These are phyloP conservation scores for Rhazya stricta DNA, from an alignment of 257 asterid species.

Conservation along the genomic window DNA sequence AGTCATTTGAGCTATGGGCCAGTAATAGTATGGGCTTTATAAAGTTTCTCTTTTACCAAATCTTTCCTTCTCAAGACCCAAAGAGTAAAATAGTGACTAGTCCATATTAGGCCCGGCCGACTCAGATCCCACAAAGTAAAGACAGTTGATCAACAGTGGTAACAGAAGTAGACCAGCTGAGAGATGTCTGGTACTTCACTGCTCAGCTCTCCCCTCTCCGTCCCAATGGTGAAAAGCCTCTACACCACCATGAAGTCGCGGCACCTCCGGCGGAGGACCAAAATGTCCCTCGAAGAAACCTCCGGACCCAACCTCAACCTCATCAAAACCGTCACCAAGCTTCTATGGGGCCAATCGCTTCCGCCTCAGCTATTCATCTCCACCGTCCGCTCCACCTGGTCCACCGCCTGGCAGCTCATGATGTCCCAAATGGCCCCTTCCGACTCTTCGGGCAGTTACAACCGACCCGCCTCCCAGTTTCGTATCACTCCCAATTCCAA, in stretches of 20 bases:
- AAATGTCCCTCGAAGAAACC: conserved; percentile 22
- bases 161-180: not conserved
- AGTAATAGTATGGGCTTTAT: not conserved
- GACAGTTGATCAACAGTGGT: not conserved
- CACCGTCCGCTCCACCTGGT: conserved; percentile 94
- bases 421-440: conserved; percentile 99
- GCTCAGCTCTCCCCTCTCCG: conserved; percentile 3
- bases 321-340: conserved; percentile 56
- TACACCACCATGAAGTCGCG: not conserved
- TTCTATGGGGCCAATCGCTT: conserved; percentile 83
- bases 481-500: conserved; percentile 29
- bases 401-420: conserved; percentile 86
- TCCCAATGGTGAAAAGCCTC: not conserved
- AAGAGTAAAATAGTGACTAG: no score
- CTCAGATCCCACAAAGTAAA: not conserved
- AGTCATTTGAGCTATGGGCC: not conserved
- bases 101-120: no score
- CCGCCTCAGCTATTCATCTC: conserved; percentile 91
- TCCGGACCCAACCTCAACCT: conserved; percentile 37
- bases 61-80: no score
- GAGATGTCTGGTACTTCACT: conserved; percentile 13
- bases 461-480: conserved; percentile 85
- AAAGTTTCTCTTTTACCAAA: not conserved
- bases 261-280: not conserved
- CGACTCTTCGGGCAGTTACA: conserved; percentile 65